Percentiles rank a stretch among this genome's conserved stretches.
These are phyloP conservation scores for Arabidopsis hybrid DNA, from an alignment of 441 rosid species.

Conservation along the genomic window DNA sequence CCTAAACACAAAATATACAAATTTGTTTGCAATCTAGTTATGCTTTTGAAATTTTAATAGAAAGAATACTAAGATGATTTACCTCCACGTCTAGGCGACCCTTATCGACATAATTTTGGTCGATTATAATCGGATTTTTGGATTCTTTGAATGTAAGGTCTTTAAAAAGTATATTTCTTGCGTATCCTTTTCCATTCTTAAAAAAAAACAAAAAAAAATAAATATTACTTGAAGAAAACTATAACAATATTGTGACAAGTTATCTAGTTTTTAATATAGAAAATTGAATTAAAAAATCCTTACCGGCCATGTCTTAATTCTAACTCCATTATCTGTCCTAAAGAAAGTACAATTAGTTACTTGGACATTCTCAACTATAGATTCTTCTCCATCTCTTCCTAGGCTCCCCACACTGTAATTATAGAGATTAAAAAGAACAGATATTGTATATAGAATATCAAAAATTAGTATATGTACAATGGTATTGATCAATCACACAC, in stretches of 20 bases:
- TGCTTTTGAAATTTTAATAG: background rate
- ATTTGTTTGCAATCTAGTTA: background rate
- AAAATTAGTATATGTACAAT: background rate
- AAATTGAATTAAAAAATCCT: too few species aligned
- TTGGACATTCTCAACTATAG: slow-evolving; percentile 22
- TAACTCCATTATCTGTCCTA: slow-evolving; percentile 34
- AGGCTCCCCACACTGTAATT: slow-evolving; percentile 43
- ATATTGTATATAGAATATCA: background rate
- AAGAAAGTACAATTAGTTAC: slow-evolving; percentile 37
- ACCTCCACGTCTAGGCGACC: slow-evolving; percentile 21
- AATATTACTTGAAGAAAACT: background rate
- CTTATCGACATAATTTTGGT: slow-evolving; percentile 36
- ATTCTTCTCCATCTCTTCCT: slow-evolving; percentile 41
- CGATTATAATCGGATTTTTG: slow-evolving; percentile 36
- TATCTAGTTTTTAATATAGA: background rate
- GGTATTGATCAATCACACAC: background rate
- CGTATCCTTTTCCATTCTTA: slow-evolving; percentile 44
- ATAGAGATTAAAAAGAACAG: background rate
- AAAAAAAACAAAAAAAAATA: background rate
- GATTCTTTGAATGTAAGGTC: slow-evolving; percentile 12
- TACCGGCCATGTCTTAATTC: slow-evolving; percentile 47
- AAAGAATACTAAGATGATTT: background rate
- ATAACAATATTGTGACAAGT: background rate
- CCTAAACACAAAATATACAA: slow-evolving; percentile 6
- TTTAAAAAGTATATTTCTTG: slow-evolving; percentile 30